phyloP scores from a whole-genome alignment of 352 stramenopile genomes.

The Peronosclerospora sorghi region DNA sequence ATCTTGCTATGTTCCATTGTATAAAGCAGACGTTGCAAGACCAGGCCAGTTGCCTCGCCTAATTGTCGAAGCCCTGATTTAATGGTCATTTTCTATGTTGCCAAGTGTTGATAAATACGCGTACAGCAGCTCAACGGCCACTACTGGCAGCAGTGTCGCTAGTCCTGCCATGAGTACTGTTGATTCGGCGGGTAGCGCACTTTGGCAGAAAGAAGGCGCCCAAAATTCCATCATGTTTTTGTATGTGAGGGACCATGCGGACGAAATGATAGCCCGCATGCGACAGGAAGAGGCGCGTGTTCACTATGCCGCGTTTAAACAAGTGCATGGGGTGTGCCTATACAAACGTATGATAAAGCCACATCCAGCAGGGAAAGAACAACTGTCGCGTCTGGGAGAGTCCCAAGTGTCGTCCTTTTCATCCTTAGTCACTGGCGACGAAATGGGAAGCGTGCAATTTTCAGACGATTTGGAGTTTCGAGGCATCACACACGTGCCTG shows the following conservation, averaged over 20 bases:
- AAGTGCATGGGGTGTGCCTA: constrained; percentile 53
- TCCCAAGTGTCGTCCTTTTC: constrained; percentile 10
- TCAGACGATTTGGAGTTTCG: constrained; percentile 46
- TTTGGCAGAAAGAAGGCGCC: constrained; percentile 30
- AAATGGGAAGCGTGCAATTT: constrained; percentile 5
- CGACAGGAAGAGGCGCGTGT: constrained; percentile 36
- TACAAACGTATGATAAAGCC: constrained; percentile 35
- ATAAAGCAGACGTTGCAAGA: neutral
- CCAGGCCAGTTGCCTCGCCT: neutral
- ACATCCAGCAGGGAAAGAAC: too few species aligned
- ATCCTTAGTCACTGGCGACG: constrained; percentile 12
- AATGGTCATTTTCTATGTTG: constrained; percentile 4
- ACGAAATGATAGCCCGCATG: constrained; percentile 29
- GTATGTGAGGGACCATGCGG: constrained; percentile 44
- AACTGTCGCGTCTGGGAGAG: too few species aligned
- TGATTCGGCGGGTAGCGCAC: constrained; percentile 22
- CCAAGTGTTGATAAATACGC: constrained; percentile 8
- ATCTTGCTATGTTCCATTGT: constrained; percentile 6
- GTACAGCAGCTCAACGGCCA: constrained; percentile 11
- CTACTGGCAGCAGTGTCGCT: constrained; percentile 4
- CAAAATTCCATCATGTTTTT: constrained; percentile 35
- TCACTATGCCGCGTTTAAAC: constrained; percentile 40
- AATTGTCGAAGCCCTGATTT: constrained; percentile 2
- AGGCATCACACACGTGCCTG: constrained; percentile 52
- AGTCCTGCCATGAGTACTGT: constrained; percentile 8